Conservation (phyloP, 371 early-diverging fungal genomes). For the Dichotomocladium elegans region DNA sequence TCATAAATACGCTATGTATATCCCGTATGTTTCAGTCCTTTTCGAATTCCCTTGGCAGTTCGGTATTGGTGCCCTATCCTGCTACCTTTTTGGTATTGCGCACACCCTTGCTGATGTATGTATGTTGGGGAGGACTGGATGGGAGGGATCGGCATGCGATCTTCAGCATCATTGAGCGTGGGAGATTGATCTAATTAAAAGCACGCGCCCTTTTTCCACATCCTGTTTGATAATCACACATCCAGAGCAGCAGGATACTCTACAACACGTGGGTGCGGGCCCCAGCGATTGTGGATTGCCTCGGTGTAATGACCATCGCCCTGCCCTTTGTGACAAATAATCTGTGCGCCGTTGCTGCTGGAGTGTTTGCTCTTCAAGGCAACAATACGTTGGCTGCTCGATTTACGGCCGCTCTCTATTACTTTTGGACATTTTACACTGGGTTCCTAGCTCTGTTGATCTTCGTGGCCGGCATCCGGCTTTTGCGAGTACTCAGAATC, state of each 20-base stretch:
- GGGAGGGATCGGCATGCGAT: too few relatives aligned
- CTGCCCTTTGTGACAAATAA: conserved; percentile 33
- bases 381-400: conserved; percentile 14
- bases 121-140: too few relatives aligned
- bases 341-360: conserved; percentile 19
- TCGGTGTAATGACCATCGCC: conserved; percentile 14
- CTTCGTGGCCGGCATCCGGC: conserved; percentile 15
- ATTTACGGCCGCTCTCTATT: conserved; percentile 23
- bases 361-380: conserved; percentile 21
- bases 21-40: conserved; percentile 26
- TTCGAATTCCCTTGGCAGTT: conserved; percentile 42
- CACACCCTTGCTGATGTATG: conserved; percentile 35
- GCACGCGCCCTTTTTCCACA: background rate
- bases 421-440: conserved; percentile 15
- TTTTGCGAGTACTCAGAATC: conserved; percentile 9
- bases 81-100: conserved; percentile 41
- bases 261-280: conserved; percentile 19
- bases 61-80: conserved; percentile 29
- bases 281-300: conserved; percentile 15
- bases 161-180: too few relatives aligned
- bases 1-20: too few relatives aligned
- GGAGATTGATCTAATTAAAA: background rate
- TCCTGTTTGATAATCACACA: too few relatives aligned
- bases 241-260: conserved; percentile 28
- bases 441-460: conserved; percentile 5